Percentiles rank a stretch among this genome's conserved stretches.
Conservation (phyloP, 2,329 filamentous ascomycete genomes). For the Furcasterigmium furcatum region DNA sequence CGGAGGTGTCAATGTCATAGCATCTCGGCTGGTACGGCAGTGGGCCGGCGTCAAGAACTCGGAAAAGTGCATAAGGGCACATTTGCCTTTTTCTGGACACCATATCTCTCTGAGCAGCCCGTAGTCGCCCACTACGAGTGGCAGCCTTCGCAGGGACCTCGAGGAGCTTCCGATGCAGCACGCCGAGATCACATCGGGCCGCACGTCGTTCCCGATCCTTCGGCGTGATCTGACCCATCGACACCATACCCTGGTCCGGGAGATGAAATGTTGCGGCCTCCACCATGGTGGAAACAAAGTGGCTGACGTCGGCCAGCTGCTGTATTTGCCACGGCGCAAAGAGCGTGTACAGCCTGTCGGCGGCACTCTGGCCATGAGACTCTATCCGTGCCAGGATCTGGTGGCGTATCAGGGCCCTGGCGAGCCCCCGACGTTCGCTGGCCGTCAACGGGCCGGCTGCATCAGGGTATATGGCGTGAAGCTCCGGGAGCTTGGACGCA, state of each 20-base stretch:
- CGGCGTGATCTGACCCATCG: no score
- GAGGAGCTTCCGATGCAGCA: not conserved
- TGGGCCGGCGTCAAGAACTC: not conserved
- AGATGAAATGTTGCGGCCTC: not conserved
- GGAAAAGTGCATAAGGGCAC: not conserved
- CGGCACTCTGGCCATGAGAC: no score
- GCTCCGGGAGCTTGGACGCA: not conserved
- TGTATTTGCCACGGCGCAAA: not conserved
- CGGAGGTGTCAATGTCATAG: no score
- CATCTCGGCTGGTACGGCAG: not conserved
- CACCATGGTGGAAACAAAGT: not conserved
- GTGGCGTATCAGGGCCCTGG: not conserved
- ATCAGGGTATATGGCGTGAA: not conserved
- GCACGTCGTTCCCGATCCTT: not conserved
- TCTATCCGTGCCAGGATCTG: not conserved
- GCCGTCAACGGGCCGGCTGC: not conserved
- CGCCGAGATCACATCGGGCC: not conserved
- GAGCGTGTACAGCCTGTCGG: not conserved
- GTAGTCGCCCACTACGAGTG: not conserved
- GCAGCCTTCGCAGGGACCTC: not conserved
- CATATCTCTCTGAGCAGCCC: not conserved
- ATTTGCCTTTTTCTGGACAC: no score
- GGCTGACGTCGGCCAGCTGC: not conserved
- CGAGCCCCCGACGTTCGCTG: not conserved
- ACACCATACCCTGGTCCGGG: no score